Conservation (phyloP, 495 filamentous ascomycete species). For the Pyrenula massariospora region DNA sequence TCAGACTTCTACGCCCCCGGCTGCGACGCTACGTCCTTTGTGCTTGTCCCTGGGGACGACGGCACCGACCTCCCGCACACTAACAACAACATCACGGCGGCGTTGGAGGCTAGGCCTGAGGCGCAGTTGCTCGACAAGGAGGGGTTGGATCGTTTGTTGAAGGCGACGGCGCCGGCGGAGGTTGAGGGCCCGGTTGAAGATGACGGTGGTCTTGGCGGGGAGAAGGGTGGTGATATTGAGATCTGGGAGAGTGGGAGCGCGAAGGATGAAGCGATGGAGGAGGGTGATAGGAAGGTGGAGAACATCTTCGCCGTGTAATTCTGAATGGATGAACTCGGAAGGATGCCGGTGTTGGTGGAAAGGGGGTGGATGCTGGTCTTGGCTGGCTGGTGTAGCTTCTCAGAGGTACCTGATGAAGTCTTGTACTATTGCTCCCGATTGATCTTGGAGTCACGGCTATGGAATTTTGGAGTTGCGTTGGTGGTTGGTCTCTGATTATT, state of each 20-base stretch:
- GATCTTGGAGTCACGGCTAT: too few relatives aligned
- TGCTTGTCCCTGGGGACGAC: conserved; percentile 48
- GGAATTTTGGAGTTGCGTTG: too few relatives aligned
- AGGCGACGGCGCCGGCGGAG: conserved; percentile 11
- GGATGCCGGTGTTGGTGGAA: too few relatives aligned
- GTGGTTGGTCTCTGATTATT: too few relatives aligned
- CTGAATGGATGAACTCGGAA: too few relatives aligned
- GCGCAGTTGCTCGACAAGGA: conserved; percentile 9
- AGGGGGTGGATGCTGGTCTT: too few relatives aligned
- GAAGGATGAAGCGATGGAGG: conserved; percentile 27
- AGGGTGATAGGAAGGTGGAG: neutral
- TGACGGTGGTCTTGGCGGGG: neutral
- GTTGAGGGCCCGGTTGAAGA: neutral
- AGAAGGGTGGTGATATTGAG: conserved; percentile 19
- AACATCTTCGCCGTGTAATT: neutral
- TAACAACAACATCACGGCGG: conserved; percentile 11
- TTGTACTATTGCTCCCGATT: too few relatives aligned
- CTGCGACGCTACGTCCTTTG: conserved; percentile 47
- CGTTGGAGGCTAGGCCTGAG: conserved; percentile 4
- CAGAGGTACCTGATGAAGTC: too few relatives aligned
- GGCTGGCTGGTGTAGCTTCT: too few relatives aligned
- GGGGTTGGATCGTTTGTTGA: conserved; percentile 22
- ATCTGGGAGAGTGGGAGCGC: conserved; percentile 55
- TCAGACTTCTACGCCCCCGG: conserved; percentile 63
- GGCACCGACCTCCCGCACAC: conserved; percentile 17